These are phyloP conservation scores for Saccharomyces kudriavzevii DNA, from an alignment of 805 yeast species.

Conservation along the genomic window DNA sequence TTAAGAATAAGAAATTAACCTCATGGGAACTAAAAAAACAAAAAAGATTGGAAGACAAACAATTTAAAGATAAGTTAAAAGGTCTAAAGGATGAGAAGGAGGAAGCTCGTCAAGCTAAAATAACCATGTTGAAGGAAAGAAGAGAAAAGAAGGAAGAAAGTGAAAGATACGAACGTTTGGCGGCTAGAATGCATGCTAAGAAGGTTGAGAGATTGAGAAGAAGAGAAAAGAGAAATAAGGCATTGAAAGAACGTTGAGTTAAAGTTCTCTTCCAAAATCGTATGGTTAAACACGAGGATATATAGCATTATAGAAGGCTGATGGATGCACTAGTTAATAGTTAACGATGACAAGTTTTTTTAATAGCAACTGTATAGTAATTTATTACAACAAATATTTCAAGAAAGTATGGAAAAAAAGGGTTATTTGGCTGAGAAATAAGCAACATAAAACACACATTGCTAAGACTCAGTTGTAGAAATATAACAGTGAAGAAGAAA, in stretches of 20 bases:
- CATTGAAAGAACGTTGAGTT: slow-evolving; percentile 76
- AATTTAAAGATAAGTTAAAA: slow-evolving; percentile 58
- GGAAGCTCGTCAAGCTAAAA: slow-evolving; percentile 43
- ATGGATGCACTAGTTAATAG: not conserved
- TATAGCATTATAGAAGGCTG: not conserved
- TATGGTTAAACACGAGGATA: not conserved
- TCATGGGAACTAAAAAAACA: slow-evolving; percentile 63
- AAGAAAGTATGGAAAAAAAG: not conserved
- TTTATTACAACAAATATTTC: not conserved
- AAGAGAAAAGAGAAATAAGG: slow-evolving; percentile 90
- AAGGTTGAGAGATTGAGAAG: slow-evolving; percentile 82
- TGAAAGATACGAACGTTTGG: slow-evolving; percentile 77
- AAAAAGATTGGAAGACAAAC: slow-evolving; percentile 56
- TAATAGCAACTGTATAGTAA: not conserved
- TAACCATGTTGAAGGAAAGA: slow-evolving; percentile 58
- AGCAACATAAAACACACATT: too few relatives aligned
- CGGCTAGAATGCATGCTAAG: slow-evolving; percentile 85
- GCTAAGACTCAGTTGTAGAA: too few relatives aligned
- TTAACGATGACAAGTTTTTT: not conserved
- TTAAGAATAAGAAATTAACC: slow-evolving; percentile 35
- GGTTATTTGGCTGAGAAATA: too few relatives aligned
- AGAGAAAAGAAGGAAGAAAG: slow-evolving; percentile 77
- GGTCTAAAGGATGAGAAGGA: slow-evolving; percentile 75
- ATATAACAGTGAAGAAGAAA: slow-evolving; percentile 15
- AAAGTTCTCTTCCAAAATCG: not conserved